Base-by-base conservation (phyloP, 129 eudicot species). In the Escallonia rubra region DNA sequence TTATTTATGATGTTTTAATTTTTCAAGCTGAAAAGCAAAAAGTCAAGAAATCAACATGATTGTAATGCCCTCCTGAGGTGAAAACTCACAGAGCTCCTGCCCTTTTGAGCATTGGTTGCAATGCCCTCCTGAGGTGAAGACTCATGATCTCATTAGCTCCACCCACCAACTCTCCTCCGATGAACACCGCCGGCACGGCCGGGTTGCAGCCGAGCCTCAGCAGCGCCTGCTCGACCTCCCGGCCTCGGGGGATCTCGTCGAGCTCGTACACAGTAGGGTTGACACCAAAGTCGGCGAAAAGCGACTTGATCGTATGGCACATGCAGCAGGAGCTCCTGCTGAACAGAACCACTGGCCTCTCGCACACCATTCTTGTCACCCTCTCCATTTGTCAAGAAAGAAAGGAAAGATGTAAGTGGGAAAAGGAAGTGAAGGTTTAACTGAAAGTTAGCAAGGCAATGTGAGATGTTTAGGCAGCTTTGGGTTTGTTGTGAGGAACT, bases 321-420 rank as follows among this genome's bases (percentile, higher is more conserved):
- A 86, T 74, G 68, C 82, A 82, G 47, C 92, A 86, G 3, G 81
- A 67, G 11, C 64, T 83, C 74, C 62, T 86, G 68, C 78, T 86
- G 61, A 86, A 79, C 52, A 86, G 80, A 65, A 86, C 92, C 42
- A 79, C 83, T 3, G 88, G 86, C 63, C 70, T 74, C 57, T 79
- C 73, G 0, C 82, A 67, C 64, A 78, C 83, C 59, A 80, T 73
- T 50, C 72, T 64, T 62, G 61, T 79, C 49, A 82, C 82, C 39
- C 59, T 70, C 9, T 85, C 87, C 87, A 85, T 85, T 65, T 23
- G 34, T 23, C 1, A 23, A 23, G 34, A 10, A 1, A 45, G 5
- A 16, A 6, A 6, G 23, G 34, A n/a, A 15, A 6, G 3, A 14
- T 43, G 0, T 3, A 23, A 23, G 1, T 23, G 34, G 34, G 34